These are phyloP conservation scores for Eremochloa ophiuroides DNA, from an alignment of 176 grass and related monocot genomes.

Conservation along the genomic window DNA sequence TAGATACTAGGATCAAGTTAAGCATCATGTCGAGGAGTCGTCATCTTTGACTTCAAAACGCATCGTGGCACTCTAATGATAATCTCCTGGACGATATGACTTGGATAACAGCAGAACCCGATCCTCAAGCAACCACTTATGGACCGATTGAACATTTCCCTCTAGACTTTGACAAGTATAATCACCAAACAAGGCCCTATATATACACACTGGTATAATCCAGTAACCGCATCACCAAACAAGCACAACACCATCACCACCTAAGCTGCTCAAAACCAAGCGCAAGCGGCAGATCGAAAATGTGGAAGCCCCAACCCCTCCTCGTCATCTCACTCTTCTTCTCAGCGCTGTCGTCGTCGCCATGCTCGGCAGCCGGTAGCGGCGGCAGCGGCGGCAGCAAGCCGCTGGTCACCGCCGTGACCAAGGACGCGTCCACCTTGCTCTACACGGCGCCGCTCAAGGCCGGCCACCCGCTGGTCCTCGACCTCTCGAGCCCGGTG, in stretches of 20 bases:
- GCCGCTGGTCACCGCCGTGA: slow-evolving; percentile 26
- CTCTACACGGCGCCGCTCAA: slow-evolving; percentile 32
- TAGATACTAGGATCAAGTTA: too few species aligned
- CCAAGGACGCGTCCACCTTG: slow-evolving; percentile 31
- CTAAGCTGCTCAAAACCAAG: too few species aligned
- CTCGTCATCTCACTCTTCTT: neutral
- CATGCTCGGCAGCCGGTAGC: neutral
- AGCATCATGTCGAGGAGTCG: too few species aligned
- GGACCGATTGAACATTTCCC: too few species aligned
- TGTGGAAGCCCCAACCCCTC: neutral
- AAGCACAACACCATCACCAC: neutral
- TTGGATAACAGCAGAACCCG: too few species aligned
- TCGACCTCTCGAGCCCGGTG: slow-evolving; percentile 53
- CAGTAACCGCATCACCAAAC: too few species aligned
- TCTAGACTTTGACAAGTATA: neutral
- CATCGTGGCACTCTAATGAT: too few species aligned
- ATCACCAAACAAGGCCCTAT: neutral
- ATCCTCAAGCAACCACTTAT: neutral
- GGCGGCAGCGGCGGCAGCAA: neutral
- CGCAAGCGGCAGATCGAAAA: too few species aligned
- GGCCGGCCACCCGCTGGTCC: slow-evolving; percentile 17
- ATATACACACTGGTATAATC: neutral
- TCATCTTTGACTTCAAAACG: too few species aligned
- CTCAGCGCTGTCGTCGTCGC: neutral
- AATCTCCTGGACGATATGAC: too few species aligned